Evolutionary conservation across 2,329 filamentous ascomycete species (phyloP).

Genomic region (Chalaropsis thielavioides): DNA sequence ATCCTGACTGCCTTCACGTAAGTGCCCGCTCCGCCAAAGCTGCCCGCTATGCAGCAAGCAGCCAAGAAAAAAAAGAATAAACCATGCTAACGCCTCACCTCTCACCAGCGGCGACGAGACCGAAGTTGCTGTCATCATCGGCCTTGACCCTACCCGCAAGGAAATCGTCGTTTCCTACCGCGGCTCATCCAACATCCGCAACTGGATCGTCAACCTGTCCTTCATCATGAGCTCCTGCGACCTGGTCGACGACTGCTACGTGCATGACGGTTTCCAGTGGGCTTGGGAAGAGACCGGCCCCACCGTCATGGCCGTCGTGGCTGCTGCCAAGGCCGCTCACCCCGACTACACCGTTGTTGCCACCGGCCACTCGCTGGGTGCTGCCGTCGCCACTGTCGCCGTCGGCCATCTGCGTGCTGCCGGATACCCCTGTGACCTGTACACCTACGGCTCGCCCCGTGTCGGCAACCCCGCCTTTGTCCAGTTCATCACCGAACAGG

Average conservation of each 20-base stretch:
- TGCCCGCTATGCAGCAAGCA: slow-evolving; percentile 9
- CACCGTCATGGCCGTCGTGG: slow-evolving; percentile 31
- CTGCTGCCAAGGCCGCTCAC: slow-evolving; percentile 30
- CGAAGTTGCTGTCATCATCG: slow-evolving; percentile 37
- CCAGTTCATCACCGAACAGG: slow-evolving; percentile 38
- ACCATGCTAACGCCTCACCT: slow-evolving; percentile 18
- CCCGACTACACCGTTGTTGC: slow-evolving; percentile 40
- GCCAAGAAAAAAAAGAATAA: no score
- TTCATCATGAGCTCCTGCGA: slow-evolving; percentile 27
- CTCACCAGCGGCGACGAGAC: slow-evolving; percentile 28
- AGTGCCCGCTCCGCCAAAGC: slow-evolving; percentile 12
- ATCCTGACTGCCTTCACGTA: slow-evolving; percentile 12
- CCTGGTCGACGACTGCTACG: slow-evolving; percentile 33
- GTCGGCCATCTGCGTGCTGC: slow-evolving; percentile 39
- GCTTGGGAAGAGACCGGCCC: slow-evolving; percentile 41
- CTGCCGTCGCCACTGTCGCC: slow-evolving; percentile 46
- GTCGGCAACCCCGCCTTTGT: slow-evolving; percentile 44
- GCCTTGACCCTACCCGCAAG: slow-evolving; percentile 33
- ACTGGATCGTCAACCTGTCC: slow-evolving; percentile 44
- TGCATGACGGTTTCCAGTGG: slow-evolving; percentile 44
- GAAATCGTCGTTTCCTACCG: slow-evolving; percentile 47
- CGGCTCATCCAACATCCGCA: slow-evolving; percentile 43
- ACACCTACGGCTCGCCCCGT: slow-evolving; percentile 53
- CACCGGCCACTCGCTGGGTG: slow-evolving; percentile 58
- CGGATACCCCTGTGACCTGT: slow-evolving; percentile 35